phyloP scores from a whole-genome alignment of 345 rosid genomes.

The Ceriops decandra region DNA sequence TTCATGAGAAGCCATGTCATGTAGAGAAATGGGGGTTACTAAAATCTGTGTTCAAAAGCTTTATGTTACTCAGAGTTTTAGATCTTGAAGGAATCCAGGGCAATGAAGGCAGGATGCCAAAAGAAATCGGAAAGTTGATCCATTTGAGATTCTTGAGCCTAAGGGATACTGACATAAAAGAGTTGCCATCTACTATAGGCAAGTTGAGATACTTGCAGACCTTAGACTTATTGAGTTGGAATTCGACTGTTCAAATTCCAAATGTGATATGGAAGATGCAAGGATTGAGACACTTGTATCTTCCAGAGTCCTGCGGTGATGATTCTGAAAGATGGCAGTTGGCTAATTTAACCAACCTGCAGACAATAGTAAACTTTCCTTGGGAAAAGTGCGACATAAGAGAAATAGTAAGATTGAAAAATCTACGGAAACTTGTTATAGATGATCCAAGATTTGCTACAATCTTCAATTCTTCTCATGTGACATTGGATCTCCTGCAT shows the following conservation, averaged over 20 bases:
- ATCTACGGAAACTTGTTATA: constrained; percentile 15
- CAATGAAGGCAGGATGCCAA: constrained; percentile 6
- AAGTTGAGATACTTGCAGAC: constrained; percentile 26
- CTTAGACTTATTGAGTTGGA: constrained; percentile 29
- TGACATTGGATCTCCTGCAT: constrained; percentile 8
- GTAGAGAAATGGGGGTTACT: constrained; percentile 14
- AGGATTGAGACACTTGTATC: constrained; percentile 22
- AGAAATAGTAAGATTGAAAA: constrained; percentile 6
- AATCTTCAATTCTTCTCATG: constrained; percentile 12
- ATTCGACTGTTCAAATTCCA: constrained; percentile 15
- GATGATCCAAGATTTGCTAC: not conserved
- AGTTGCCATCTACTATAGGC: constrained; percentile 26
- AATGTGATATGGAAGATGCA: constrained; percentile 27
- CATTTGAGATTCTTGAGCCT: constrained; percentile 32
- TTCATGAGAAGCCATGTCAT: constrained; percentile 8
- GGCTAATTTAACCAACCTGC: constrained; percentile 11
- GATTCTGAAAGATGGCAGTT: constrained; percentile 16
- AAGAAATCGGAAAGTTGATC: constrained; percentile 30
- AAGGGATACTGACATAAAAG: not conserved
- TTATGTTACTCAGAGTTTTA: constrained; percentile 28
- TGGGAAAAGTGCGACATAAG: constrained; percentile 3
- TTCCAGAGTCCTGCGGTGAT: constrained; percentile 2
- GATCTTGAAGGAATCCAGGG: constrained; percentile 16
- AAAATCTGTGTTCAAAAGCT: not conserved
- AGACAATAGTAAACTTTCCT: constrained; percentile 23